Evolutionary conservation across 768 basidiomycete genomes (phyloP).

Genomic region (Naganishia kalamii): DNA sequence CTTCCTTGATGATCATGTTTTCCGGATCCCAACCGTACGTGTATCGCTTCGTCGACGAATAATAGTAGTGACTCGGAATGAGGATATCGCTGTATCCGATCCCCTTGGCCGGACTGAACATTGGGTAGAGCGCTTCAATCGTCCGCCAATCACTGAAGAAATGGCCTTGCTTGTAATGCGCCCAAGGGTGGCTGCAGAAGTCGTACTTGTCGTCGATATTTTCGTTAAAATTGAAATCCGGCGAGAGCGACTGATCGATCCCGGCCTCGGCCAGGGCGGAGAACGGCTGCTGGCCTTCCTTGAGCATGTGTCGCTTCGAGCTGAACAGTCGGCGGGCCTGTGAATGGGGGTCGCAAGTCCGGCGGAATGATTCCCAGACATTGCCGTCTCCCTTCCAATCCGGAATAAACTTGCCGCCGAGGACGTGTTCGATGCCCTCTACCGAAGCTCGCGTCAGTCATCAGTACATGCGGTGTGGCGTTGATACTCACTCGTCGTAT

Average conservation of each 20-base stretch:
- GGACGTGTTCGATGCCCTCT: slow-evolving; percentile 56
- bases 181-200: slow-evolving; percentile 74
- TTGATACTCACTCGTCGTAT: slow-evolving; percentile 41
- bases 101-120: slow-evolving; percentile 86
- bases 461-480: not conserved
- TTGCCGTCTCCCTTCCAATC: slow-evolving; percentile 76
- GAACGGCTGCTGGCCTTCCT: slow-evolving; percentile 44
- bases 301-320: slow-evolving; percentile 56
- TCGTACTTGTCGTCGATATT: slow-evolving; percentile 62
- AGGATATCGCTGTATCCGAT: slow-evolving; percentile 80
- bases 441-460: not conserved
- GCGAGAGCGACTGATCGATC: slow-evolving; percentile 41
- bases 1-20: slow-evolving; percentile 63
- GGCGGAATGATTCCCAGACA: slow-evolving; percentile 90
- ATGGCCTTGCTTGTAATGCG: slow-evolving; percentile 81
- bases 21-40: slow-evolving; percentile 87
- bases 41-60: slow-evolving; percentile 69
- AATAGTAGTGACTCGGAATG: slow-evolving; percentile 96
- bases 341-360: slow-evolving; percentile 75
- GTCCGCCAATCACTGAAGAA: slow-evolving; percentile 97
- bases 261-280: slow-evolving; percentile 47
- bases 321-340: slow-evolving; percentile 76
- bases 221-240: slow-evolving; percentile 61
- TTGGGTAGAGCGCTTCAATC: slow-evolving; percentile 78
- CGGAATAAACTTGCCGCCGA: slow-evolving; percentile 62